phyloP scores from a whole-genome alignment of 148 eudicot species.

The Cornus controversa region DNA sequence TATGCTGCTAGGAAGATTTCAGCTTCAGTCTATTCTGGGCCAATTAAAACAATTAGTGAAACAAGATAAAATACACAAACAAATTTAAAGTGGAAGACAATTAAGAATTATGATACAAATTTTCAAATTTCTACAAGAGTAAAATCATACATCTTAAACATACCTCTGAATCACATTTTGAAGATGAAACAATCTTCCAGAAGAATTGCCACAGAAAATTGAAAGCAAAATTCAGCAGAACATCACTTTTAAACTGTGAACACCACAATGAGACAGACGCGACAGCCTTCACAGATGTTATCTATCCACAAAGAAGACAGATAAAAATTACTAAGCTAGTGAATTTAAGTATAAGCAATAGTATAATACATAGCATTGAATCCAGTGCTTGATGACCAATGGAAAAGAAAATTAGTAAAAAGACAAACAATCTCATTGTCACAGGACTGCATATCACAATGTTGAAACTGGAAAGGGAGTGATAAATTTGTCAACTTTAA shows the following conservation, averaged over 20 bases:
- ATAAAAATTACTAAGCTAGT: not conserved
- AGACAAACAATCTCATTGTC: not conserved
- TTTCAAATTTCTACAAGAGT: not conserved
- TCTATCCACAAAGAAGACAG: constrained; percentile 37
- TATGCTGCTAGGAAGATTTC: constrained; percentile 77
- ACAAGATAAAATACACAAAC: constrained; percentile 5
- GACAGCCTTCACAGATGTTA: constrained; percentile 61
- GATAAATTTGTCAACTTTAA: not conserved
- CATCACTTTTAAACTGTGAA: constrained; percentile 32
- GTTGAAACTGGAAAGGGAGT: not conserved
- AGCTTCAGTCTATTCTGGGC: constrained; percentile 53
- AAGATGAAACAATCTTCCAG: constrained; percentile 51
- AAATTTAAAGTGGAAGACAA: not conserved
- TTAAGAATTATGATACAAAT: not conserved
- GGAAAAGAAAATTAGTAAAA: not conserved
- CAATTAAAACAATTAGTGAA: constrained; percentile 17
- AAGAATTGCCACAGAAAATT: constrained; percentile 67
- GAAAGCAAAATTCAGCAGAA: constrained; percentile 29
- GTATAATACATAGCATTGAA: no score
- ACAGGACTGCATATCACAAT: not conserved
- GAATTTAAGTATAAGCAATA: not conserved
- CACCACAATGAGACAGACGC: constrained; percentile 70
- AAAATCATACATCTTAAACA: constrained; percentile 4
- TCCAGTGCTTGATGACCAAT: not conserved
- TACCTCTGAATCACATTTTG: constrained; percentile 70